Conservation (phyloP, 352 stramenopile genomes). For the Pythium chondricola region DNA sequence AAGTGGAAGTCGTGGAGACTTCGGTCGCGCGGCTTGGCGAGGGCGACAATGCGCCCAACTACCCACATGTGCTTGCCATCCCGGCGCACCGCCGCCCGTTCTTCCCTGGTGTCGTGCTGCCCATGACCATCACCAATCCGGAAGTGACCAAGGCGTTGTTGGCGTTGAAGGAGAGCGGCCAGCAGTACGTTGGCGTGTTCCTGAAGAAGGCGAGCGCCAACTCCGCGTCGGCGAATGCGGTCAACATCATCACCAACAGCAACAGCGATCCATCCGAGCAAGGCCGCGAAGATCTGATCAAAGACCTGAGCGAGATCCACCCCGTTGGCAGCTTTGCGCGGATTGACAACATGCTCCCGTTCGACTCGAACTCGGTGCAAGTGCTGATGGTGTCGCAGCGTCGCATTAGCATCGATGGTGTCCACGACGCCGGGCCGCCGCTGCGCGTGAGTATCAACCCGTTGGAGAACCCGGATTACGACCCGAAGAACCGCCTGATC, state of each 20-base stretch:
- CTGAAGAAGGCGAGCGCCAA: constrained; percentile 66
- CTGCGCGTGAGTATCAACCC: constrained; percentile 64
- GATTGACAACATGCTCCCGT: constrained; percentile 89
- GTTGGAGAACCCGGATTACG: constrained; percentile 63
- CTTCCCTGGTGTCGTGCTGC: constrained; percentile 75
- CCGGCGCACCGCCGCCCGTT: constrained; percentile 70
- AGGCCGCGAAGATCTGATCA: constrained; percentile 85
- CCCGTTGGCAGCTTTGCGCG: constrained; percentile 94
- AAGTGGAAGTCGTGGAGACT: constrained; percentile 59
- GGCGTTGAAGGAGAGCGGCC: constrained; percentile 74
- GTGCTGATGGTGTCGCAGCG: constrained; percentile 87
- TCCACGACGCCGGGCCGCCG: constrained; percentile 56
- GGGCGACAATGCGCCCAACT: constrained; percentile 59
- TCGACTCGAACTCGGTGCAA: constrained; percentile 67
- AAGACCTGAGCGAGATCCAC: constrained; percentile 91
- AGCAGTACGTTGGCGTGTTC: constrained; percentile 94
- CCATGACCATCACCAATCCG: constrained; percentile 82
- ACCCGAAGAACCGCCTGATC: constrained; percentile 87
- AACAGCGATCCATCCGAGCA: constrained; percentile 26
- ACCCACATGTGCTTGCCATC: constrained; percentile 75
- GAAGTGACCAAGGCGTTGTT: constrained; percentile 87
- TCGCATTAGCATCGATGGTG: constrained; percentile 73
- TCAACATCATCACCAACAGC: constrained; percentile 2
- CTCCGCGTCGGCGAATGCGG: constrained; percentile 3
- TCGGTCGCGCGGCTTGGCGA: constrained; percentile 55